These are phyloP conservation scores for Leccinum subgranulosum DNA, from an alignment of 768 basidiomycete genomes.

Conservation along the genomic window DNA sequence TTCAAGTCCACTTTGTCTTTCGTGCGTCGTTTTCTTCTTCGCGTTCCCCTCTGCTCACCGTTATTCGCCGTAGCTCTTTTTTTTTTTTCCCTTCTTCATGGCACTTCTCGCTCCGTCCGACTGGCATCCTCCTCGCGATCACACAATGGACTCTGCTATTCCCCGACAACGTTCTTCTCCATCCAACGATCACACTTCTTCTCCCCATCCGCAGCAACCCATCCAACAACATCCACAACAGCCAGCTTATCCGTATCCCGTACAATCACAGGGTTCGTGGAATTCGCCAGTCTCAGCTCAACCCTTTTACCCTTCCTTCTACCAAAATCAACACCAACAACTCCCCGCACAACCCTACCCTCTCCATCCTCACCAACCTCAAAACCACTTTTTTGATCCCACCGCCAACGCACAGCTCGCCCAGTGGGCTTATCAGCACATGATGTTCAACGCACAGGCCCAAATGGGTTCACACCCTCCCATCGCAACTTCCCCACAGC, in stretches of 20 bases:
- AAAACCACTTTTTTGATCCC: conserved; percentile 70
- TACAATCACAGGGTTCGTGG: conserved; percentile 69
- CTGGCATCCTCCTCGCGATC: conserved; percentile 68
- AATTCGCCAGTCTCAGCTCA: conserved; percentile 61
- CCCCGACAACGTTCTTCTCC: conserved; percentile 62
- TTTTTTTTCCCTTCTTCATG: conserved; percentile 44
- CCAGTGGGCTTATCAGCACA: conserved; percentile 90
- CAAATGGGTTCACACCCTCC: conserved; percentile 37
- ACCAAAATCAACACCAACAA: conserved; percentile 67
- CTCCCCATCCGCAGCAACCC: conserved; percentile 27
- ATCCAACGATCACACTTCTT: conserved; percentile 46
- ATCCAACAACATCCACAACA: conserved; percentile 26
- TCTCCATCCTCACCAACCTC: conserved; percentile 40
- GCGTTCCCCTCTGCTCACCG: background rate
- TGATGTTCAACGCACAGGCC: conserved; percentile 72
- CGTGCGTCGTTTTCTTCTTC: background rate
- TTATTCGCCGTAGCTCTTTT: background rate
- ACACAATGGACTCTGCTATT: conserved; percentile 51
- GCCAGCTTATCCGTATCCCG: conserved; percentile 61
- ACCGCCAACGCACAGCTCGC: conserved; percentile 72
- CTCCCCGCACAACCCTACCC: conserved; percentile 48
- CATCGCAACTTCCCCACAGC: conserved; percentile 30
- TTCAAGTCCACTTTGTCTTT: conserved; percentile 1
- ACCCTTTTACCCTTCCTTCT: conserved; percentile 77
- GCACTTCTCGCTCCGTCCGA: conserved; percentile 76